Conservation (phyloP, 1,284 basidiomycete genomes). For the Ustilago nuda region DNA sequence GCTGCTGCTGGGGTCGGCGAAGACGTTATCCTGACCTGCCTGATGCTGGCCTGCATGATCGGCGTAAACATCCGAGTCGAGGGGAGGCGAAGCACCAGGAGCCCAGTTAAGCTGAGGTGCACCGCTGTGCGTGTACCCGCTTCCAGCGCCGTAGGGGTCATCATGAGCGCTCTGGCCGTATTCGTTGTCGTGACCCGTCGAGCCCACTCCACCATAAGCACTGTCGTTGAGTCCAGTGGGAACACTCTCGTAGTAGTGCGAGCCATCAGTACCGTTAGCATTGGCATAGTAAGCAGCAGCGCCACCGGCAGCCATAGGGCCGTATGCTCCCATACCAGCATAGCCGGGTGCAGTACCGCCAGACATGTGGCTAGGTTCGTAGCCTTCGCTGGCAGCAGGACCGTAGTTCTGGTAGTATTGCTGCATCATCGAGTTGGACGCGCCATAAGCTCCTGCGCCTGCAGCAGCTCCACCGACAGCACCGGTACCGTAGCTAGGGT, state of each 20-base stretch:
- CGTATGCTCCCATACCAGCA: constrained; percentile 65
- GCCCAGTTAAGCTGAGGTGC: constrained; percentile 52
- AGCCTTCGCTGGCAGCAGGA: constrained; percentile 37
- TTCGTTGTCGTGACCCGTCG: constrained; percentile 45
- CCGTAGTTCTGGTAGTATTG: constrained; percentile 55
- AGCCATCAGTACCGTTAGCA: constrained; percentile 31
- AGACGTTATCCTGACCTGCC: constrained; percentile 43
- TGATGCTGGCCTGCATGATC: constrained; percentile 9
- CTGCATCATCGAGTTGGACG: constrained; percentile 51
- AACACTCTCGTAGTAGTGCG: constrained; percentile 55
- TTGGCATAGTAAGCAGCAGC: constrained; percentile 54
- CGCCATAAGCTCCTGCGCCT: constrained; percentile 43
- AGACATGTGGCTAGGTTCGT: constrained; percentile 62
- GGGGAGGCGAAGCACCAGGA: constrained; percentile 41
- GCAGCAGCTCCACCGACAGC: constrained; percentile 36
- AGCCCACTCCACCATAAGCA: constrained; percentile 34
- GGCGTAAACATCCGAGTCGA: constrained; percentile 44
- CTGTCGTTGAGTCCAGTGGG: constrained; percentile 24
- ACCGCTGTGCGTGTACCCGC: constrained; percentile 34
- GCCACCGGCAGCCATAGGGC: constrained; percentile 52
- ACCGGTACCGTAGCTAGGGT: constrained; percentile 55
- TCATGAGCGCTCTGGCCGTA: constrained; percentile 39
- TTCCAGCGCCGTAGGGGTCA: constrained; percentile 31
- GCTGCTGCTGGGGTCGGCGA: constrained; percentile 53
- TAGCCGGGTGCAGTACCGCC: constrained; percentile 56